phyloP scores from a whole-genome alignment of 768 basidiomycete species.

The Cyclocybe cylindracea region DNA sequence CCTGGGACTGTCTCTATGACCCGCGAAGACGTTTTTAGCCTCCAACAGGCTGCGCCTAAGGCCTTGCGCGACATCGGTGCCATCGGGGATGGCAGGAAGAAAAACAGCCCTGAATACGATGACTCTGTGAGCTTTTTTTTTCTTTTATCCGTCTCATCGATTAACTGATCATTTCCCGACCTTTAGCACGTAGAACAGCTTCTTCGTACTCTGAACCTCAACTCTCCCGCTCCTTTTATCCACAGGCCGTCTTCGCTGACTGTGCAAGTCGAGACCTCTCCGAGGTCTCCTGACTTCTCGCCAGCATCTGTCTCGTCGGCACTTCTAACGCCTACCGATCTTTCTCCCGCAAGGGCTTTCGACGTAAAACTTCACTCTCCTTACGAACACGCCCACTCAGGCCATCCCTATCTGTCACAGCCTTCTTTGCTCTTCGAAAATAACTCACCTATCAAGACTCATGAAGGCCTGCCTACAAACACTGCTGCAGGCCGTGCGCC shows the following conservation, averaged over 20 bases:
- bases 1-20: slow-evolving; percentile 29
- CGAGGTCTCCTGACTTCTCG: slow-evolving; percentile 68
- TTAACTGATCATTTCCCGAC: slow-evolving; percentile 16
- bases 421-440: slow-evolving; percentile 44
- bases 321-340: slow-evolving; percentile 72
- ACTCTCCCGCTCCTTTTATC: slow-evolving; percentile 63
- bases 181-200: slow-evolving; percentile 68
- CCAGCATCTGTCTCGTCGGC: slow-evolving; percentile 72
- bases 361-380: slow-evolving; percentile 56
- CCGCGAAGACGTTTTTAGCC: slow-evolving; percentile 70
- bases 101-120: slow-evolving; percentile 54
- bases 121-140: slow-evolving; percentile 42
- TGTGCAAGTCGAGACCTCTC: slow-evolving; percentile 46
- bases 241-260: slow-evolving; percentile 41
- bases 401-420: slow-evolving; percentile 45
- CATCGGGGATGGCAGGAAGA: slow-evolving; percentile 80
- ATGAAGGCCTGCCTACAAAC: slow-evolving; percentile 20
- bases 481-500: slow-evolving; percentile 21
- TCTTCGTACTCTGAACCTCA: slow-evolving; percentile 75
- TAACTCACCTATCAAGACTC: slow-evolving; percentile 23
- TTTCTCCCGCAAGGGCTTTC: slow-evolving; percentile 62
- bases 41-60: slow-evolving; percentile 25
- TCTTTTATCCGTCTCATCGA: slow-evolving; percentile 18
- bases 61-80: slow-evolving; percentile 59
- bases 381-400: slow-evolving; percentile 47